Evolutionary conservation across 768 basidiomycete genomes (phyloP).

Genomic region (Phylloporus arenicola): DNA sequence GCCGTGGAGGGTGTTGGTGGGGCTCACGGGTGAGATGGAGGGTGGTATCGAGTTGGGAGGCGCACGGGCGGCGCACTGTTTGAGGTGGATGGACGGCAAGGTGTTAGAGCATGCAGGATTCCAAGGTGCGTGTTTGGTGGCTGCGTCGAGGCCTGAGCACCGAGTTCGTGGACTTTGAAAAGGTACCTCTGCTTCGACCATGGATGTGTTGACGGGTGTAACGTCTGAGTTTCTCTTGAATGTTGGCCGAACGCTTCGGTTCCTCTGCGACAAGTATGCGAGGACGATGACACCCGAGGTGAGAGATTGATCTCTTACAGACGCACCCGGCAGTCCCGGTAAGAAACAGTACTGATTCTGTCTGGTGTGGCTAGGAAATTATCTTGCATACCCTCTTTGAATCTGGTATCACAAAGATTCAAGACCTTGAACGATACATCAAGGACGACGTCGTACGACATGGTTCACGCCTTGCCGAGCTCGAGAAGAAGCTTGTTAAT

Average conservation of each 20-base stretch:
- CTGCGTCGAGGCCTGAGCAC: neutral
- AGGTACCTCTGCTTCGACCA: conserved; percentile 72
- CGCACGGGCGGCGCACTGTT: conserved; percentile 55
- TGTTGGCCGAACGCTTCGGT: conserved; percentile 81
- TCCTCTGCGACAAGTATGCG: conserved; percentile 75
- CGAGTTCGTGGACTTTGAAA: conserved; percentile 5
- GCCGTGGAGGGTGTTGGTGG: conserved; percentile 44
- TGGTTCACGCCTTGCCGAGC: conserved; percentile 65
- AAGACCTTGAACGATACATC: conserved; percentile 82
- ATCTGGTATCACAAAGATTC: conserved; percentile 71
- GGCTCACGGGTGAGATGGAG: conserved; percentile 9
- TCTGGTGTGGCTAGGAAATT: conserved; percentile 63
- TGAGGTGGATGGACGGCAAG: conserved; percentile 68
- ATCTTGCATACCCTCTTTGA: conserved; percentile 88
- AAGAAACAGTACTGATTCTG: neutral
- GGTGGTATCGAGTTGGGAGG: conserved; percentile 51
- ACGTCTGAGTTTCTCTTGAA: conserved; percentile 78
- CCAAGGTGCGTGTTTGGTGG: conserved; percentile 56
- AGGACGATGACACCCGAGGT: conserved; percentile 84
- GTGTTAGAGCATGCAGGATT: conserved; percentile 88
- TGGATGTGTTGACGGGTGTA: conserved; percentile 74
- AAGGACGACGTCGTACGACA: conserved; percentile 85
- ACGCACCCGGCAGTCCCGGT: neutral
- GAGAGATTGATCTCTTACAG: conserved; percentile 14
- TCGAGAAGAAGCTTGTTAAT: conserved; percentile 81